A percentile compares a stretch with the other conserved stretches of the same genome.
These are phyloP conservation scores for Ogataea methylovora DNA, from an alignment of 805 yeast species.

Conservation along the genomic window DNA sequence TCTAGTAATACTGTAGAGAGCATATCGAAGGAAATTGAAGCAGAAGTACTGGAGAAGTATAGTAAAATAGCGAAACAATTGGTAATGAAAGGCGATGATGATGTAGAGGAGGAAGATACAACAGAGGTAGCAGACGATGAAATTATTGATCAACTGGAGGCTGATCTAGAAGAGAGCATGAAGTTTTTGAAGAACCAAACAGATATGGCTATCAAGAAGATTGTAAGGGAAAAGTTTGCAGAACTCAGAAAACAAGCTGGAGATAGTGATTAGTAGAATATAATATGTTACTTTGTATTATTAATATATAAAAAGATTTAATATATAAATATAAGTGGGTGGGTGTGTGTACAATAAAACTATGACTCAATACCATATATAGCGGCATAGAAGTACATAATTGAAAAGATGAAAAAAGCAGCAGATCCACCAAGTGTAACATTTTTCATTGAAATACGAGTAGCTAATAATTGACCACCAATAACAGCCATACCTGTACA, in stretches of 20 bases:
- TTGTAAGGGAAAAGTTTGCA: constrained; percentile 28
- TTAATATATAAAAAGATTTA: neutral
- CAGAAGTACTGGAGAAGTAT: constrained; percentile 1
- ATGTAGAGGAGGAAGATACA: neutral
- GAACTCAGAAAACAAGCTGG: neutral
- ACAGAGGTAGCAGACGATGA: constrained; percentile 5
- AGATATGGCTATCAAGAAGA: constrained; percentile 28
- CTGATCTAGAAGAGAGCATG: constrained; percentile 30
- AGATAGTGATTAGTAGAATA: neutral
- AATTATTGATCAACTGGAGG: constrained; percentile 20
- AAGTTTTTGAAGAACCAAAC: constrained; percentile 33
- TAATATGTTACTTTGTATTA: too few relatives aligned
- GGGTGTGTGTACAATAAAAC: constrained; percentile 2
- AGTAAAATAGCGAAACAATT: constrained; percentile 1
- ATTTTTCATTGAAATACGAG: constrained; percentile 82
- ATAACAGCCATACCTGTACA: constrained; percentile 89
- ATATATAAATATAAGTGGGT: neutral
- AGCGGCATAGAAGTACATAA: constrained; percentile 74
- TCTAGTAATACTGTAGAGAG: neutral
- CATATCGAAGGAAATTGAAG: neutral
- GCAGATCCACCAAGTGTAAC: constrained; percentile 87
- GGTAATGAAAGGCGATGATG: neutral
- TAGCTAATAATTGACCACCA: constrained; percentile 88
- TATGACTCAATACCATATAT: constrained; percentile 20
- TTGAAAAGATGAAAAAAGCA: constrained; percentile 78